phyloP scores from a whole-genome alignment of 2,329 filamentous ascomycete species.

The Macroventuria anomochaeta region DNA sequence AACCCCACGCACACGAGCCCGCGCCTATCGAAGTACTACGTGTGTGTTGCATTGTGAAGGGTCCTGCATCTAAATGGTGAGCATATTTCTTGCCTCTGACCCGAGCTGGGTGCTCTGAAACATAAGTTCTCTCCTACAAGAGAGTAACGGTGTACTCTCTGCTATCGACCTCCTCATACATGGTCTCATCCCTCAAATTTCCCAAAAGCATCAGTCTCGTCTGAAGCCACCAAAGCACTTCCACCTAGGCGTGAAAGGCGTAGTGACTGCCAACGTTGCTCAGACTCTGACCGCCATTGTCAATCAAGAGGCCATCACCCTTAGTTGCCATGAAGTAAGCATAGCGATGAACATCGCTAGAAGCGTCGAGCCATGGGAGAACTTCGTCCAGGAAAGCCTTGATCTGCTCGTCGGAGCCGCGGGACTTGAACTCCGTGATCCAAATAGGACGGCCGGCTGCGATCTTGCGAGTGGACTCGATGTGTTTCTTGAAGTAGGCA shows the following conservation, averaged over 20 bases:
- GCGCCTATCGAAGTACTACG: too few species aligned
- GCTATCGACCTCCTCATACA: too few species aligned
- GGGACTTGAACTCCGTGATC: conserved; percentile 44
- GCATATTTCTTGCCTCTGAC: too few species aligned
- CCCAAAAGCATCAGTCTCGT: too few species aligned
- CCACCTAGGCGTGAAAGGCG: background rate
- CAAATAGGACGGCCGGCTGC: conserved; percentile 59
- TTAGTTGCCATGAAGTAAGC: conserved; percentile 34
- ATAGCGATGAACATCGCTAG: conserved; percentile 40
- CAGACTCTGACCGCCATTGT: conserved; percentile 21
- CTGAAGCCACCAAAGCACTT: background rate
- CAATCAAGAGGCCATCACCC: conserved; percentile 25
- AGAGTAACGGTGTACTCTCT: too few species aligned
- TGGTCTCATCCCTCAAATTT: too few species aligned
- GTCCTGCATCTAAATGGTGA: too few species aligned
- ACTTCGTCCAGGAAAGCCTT: conserved; percentile 33
- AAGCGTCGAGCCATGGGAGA: conserved; percentile 42
- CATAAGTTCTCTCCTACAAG: too few species aligned
- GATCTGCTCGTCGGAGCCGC: conserved; percentile 28
- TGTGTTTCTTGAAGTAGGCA: conserved; percentile 47
- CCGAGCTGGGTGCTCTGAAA: too few species aligned
- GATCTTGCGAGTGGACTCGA: conserved; percentile 37
- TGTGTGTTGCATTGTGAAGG: too few species aligned
- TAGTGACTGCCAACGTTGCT: conserved; percentile 25
- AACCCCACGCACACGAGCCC: too few species aligned